These are phyloP conservation scores for Artomyces pyxidatus DNA, from an alignment of 768 basidiomycete genomes.

Conservation along the genomic window DNA sequence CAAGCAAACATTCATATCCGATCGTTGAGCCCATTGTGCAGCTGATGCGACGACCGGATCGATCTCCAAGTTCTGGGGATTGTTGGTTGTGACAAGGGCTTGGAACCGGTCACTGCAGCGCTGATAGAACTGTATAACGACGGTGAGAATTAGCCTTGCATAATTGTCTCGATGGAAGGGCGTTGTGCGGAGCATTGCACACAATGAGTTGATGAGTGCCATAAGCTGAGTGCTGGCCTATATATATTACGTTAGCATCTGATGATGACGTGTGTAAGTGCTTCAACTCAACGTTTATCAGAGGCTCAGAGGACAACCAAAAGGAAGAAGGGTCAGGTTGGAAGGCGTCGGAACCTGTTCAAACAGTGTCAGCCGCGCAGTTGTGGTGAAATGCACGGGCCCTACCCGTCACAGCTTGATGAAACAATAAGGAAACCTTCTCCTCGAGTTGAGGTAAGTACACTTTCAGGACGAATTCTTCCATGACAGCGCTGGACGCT, in stretches of 20 bases:
- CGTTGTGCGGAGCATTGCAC: conserved; percentile 81
- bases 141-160: conserved; percentile 84
- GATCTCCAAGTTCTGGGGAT: conserved; percentile 23
- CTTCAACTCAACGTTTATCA: conserved; percentile 56
- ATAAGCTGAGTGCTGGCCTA: conserved; percentile 81
- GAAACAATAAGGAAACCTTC: conserved; percentile 82
- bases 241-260: not conserved
- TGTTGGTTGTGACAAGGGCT: conserved; percentile 45
- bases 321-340: conserved; percentile 67
- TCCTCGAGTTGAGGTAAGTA: conserved; percentile 95
- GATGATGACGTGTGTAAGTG: not conserved
- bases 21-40: conserved; percentile 78
- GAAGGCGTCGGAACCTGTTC: conserved; percentile 78
- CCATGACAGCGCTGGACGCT: conserved; percentile 66
- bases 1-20: conserved; percentile 70
- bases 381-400: not conserved
- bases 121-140: conserved; percentile 95
- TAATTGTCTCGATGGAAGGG: conserved; percentile 96
- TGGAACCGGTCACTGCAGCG: conserved; percentile 86
- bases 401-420: conserved; percentile 72
- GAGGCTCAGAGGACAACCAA: conserved; percentile 59
- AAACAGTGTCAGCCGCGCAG: conserved; percentile 1
- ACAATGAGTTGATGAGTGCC: conserved; percentile 86
- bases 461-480: conserved; percentile 88
- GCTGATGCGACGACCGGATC: conserved; percentile 48